A percentile compares a stretch with the other conserved stretches of the same genome.
Conservation (phyloP, 495 filamentous ascomycete genomes). For the Rostrohypoxylon terebratum region DNA sequence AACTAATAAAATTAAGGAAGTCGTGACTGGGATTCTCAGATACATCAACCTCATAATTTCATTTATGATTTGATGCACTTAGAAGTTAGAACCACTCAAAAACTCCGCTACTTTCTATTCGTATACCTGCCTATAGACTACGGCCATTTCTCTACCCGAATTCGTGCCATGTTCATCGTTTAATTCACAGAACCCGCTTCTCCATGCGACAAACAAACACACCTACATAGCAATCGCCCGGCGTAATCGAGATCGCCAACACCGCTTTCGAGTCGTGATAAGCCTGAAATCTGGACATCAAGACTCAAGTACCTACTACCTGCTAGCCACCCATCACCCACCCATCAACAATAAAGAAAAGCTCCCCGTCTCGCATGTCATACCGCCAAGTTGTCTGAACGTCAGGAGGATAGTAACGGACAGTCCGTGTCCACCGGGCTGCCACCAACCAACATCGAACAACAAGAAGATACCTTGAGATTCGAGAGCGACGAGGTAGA, state of each 20-base stretch:
- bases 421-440: constrained; percentile 73
- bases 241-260: constrained; percentile 29
- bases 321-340: constrained; percentile 22
- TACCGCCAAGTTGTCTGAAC: constrained; percentile 76
- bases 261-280: constrained; percentile 27
- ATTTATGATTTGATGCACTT: not conserved
- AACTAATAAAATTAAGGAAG: constrained; percentile 42
- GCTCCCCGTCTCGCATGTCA: constrained; percentile 17
- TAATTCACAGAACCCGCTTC: constrained; percentile 8
- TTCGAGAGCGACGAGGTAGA: constrained; percentile 58
- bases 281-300: constrained; percentile 12
- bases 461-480: constrained; percentile 41
- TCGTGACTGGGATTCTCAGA: constrained; percentile 35
- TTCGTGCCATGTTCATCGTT: constrained; percentile 12
- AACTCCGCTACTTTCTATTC: not conserved
- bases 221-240: constrained; percentile 6
- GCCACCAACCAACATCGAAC: constrained; percentile 49
- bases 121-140: constrained; percentile 12
- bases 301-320: too few relatives aligned
- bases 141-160: constrained; percentile 6
- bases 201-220: constrained; percentile 38
- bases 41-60: constrained; percentile 41
- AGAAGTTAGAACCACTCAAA: not conserved
- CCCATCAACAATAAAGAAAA: constrained; percentile 17
- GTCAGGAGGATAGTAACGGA: constrained; percentile 70